Evolutionary conservation across 2,329 filamentous ascomycete species (phyloP).

Genomic region (Lachnellula hyalina): DNA sequence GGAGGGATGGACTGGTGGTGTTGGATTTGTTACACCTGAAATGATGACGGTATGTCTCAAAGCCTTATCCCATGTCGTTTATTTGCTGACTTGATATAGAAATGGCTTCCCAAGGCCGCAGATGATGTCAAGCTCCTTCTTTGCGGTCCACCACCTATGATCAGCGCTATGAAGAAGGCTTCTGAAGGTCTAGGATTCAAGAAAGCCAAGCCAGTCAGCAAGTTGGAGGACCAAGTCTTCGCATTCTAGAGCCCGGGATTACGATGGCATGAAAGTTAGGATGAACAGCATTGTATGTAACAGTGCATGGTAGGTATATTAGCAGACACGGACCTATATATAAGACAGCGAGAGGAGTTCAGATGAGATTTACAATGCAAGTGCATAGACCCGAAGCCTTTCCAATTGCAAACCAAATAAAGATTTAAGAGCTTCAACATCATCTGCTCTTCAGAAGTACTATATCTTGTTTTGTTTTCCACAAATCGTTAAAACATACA

Average conservation of each 20-base stretch:
- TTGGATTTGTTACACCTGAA: slow-evolving; percentile 90
- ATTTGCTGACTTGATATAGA: slow-evolving; percentile 41
- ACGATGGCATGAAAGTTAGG: background rate
- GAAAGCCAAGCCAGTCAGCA: slow-evolving; percentile 92
- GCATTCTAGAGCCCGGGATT: slow-evolving; percentile 64
- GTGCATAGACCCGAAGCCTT: too few species aligned
- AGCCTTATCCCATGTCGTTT: background rate
- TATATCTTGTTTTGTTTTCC: too few species aligned
- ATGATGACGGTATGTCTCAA: slow-evolving; percentile 73
- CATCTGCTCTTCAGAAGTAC: too few species aligned
- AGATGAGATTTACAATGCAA: background rate
- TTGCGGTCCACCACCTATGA: slow-evolving; percentile 95
- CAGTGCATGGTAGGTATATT: background rate
- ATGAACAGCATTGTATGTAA: background rate
- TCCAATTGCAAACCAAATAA: background rate
- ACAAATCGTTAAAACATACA: too few species aligned
- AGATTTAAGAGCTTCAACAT: background rate
- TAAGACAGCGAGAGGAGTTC: background rate
- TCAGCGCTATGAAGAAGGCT: slow-evolving; percentile 94
- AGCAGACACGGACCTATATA: background rate
- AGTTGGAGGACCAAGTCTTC: slow-evolving; percentile 97
- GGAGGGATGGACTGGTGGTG: slow-evolving; percentile 83
- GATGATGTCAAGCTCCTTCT: slow-evolving; percentile 88
- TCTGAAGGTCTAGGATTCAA: slow-evolving; percentile 83
- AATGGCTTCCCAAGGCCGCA: slow-evolving; percentile 76